Percentiles rank a stretch among this genome's conserved stretches.
phyloP scores from a whole-genome alignment of 179 eudicot genomes.

The Patellifolia procumbens region DNA sequence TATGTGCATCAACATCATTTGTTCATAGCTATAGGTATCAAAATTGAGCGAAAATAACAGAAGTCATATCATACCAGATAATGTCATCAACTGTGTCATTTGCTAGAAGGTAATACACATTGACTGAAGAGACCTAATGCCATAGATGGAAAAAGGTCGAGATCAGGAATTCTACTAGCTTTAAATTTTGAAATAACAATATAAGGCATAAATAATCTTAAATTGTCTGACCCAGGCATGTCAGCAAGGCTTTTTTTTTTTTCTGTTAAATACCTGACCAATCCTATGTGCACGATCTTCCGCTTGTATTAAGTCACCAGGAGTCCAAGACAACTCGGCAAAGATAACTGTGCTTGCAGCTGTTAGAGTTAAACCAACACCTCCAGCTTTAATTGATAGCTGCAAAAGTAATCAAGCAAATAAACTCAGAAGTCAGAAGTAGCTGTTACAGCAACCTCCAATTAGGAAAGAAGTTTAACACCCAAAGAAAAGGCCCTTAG shows the following conservation, averaged over 20 bases:
- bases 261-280: constrained; percentile 93
- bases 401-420: constrained; percentile 26
- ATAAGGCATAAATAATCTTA: background rate
- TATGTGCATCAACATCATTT: background rate
- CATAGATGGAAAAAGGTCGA: background rate
- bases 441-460: background rate
- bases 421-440: background rate
- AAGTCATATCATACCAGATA: constrained; percentile 63
- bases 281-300: constrained; percentile 99
- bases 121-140: constrained; percentile 82
- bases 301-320: constrained; percentile 96
- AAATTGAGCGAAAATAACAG: background rate
- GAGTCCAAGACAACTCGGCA: constrained; percentile 99
- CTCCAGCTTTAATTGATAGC: constrained; percentile 98
- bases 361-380: constrained; percentile 93
- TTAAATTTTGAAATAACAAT: background rate
- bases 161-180: constrained; percentile 6
- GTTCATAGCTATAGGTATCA: constrained; percentile 5
- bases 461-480: constrained; percentile 4
- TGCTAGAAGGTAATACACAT: constrained; percentile 83
- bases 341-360: constrained; percentile 99
- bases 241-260: background rate
- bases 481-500: background rate
- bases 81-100: constrained; percentile 98
- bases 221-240: background rate